Conservation (phyloP, 2,329 filamentous ascomycete genomes). For the Venturia nashicola region DNA sequence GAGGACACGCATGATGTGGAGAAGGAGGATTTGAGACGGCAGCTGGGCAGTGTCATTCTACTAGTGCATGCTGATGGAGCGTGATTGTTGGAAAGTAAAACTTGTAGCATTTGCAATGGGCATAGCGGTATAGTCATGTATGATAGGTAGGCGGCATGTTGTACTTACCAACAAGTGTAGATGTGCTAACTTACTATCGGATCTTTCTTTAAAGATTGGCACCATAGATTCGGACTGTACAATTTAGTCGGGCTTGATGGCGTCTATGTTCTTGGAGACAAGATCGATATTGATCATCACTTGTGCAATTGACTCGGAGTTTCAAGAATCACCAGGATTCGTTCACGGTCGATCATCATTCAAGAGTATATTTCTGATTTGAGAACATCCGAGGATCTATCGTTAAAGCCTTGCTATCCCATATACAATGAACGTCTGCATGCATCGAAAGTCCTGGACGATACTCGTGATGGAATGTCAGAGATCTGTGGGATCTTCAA, state of each 20-base stretch:
- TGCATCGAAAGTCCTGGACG: neutral
- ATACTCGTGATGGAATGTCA: neutral
- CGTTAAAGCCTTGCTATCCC: too few relatives aligned
- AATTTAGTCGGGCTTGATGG: too few relatives aligned
- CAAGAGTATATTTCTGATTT: too few relatives aligned
- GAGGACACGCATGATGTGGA: conserved; percentile 98
- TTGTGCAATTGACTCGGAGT: too few relatives aligned
- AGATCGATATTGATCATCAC: too few relatives aligned
- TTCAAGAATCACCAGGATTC: too few relatives aligned
- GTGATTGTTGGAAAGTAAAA: neutral
- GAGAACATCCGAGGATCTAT: too few relatives aligned
- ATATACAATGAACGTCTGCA: neutral
- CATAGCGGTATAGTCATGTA: neutral
- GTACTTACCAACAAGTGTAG: neutral
- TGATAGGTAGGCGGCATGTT: neutral
- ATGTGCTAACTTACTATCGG: neutral
- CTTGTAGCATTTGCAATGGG: neutral
- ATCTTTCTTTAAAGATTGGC: too few relatives aligned
- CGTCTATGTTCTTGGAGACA: too few relatives aligned
- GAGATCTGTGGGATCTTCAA: neutral
- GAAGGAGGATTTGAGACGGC: conserved; percentile 74
- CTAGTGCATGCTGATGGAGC: conserved; percentile 43
- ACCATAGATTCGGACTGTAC: too few relatives aligned
- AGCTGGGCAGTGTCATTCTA: conserved; percentile 77
- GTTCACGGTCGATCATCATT: too few relatives aligned